phyloP scores from a whole-genome alignment of 208 protist genomes.

The Leishmania gerbilli region DNA sequence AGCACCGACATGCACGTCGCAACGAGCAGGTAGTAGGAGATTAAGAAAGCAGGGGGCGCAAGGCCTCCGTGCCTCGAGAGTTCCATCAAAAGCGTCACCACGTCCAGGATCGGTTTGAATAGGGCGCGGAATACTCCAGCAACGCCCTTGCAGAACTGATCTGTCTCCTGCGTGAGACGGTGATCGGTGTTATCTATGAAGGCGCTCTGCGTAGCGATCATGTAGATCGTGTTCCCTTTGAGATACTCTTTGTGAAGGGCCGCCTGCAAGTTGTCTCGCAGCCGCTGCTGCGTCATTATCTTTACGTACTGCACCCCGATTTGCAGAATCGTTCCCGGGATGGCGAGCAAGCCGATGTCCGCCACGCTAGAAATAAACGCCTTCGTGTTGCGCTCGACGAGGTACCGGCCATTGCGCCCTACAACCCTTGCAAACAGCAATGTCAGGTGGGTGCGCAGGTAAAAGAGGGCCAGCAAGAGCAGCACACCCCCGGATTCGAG shows the following conservation, averaged over 20 bases:
- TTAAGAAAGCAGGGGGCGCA: slow-evolving; percentile 52
- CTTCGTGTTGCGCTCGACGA: slow-evolving; percentile 65
- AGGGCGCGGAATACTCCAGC: slow-evolving; percentile 69
- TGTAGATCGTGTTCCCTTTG: slow-evolving; percentile 52
- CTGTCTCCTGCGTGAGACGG: slow-evolving; percentile 72
- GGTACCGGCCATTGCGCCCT: slow-evolving; percentile 50
- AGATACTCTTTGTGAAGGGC: slow-evolving; percentile 76
- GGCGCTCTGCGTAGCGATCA: slow-evolving; percentile 47
- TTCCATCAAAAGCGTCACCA: slow-evolving; percentile 68
- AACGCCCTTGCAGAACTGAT: slow-evolving; percentile 77
- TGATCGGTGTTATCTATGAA: slow-evolving; percentile 81
- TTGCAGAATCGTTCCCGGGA: slow-evolving; percentile 67
- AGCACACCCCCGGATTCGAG: slow-evolving; percentile 49
- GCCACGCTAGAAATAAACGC: slow-evolving; percentile 64
- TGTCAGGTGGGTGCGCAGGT: slow-evolving; percentile 50
- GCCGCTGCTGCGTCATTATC: slow-evolving; percentile 62
- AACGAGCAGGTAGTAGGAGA: slow-evolving; percentile 80
- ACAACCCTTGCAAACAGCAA: slow-evolving; percentile 60
- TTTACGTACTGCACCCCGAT: slow-evolving; percentile 73
- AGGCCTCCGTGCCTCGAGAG: slow-evolving; percentile 60
- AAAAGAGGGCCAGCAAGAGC: slow-evolving; percentile 53
- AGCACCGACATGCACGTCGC: slow-evolving; percentile 52
- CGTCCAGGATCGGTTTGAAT: slow-evolving; percentile 82
- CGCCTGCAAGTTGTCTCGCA: slow-evolving; percentile 67
- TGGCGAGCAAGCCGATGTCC: slow-evolving; percentile 65